These are phyloP conservation scores for Blastobotrys muscicola DNA, from an alignment of 805 yeast genomes.

Conservation along the genomic window DNA sequence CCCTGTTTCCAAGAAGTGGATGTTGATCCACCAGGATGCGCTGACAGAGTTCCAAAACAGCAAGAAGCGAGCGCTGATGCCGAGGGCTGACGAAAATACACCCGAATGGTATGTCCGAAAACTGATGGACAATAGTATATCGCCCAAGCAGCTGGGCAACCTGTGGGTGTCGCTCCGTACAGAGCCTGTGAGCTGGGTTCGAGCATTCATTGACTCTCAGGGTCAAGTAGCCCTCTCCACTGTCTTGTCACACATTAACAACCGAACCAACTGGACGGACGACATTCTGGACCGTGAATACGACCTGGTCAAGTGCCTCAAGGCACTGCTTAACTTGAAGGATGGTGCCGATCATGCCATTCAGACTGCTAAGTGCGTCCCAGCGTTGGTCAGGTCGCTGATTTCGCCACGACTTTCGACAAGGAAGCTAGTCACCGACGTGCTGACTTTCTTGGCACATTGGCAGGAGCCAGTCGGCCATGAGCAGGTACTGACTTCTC, in stretches of 20 bases:
- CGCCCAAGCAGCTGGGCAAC: conserved; percentile 63
- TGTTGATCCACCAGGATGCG: conserved; percentile 79
- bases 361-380: conserved; percentile 36
- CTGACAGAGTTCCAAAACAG: conserved; percentile 61
- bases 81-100: conserved; percentile 28
- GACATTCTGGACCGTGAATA: conserved; percentile 59
- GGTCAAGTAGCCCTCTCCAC: conserved; percentile 74
- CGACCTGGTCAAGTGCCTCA: conserved; percentile 66
- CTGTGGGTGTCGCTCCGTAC: conserved; percentile 89
- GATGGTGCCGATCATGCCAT: conserved; percentile 51
- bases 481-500: conserved; percentile 45
- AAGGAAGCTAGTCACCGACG: conserved; percentile 70
- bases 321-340: conserved; percentile 57
- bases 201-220: conserved; percentile 62
- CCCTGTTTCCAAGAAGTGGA: conserved; percentile 77
- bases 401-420: conserved; percentile 68
- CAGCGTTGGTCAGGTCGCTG: conserved; percentile 61
- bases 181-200: conserved; percentile 79
- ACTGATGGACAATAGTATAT: conserved; percentile 59
- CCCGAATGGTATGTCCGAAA: conserved; percentile 73
- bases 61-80: conserved; percentile 27
- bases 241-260: conserved; percentile 47
- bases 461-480: conserved; percentile 39
- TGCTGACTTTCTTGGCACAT: conserved; percentile 48
- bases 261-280: conserved; percentile 27